A percentile compares a stretch with the other conserved stretches of the same genome.
phyloP scores from a whole-genome alignment of 805 yeast genomes.

The Candida vartiovaarae region DNA sequence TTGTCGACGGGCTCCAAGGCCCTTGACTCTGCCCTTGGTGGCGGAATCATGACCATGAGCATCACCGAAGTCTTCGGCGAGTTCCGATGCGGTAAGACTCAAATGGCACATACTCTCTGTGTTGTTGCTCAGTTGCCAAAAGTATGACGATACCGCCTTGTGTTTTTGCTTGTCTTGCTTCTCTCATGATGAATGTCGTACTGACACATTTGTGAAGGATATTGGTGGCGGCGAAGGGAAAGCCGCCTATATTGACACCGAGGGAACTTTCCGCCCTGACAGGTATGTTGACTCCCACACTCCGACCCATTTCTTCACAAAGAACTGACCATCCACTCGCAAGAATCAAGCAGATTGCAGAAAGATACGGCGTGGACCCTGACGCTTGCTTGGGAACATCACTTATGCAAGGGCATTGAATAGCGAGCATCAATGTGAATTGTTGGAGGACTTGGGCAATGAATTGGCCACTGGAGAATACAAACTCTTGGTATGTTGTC shows the following conservation, averaged over 20 bases:
- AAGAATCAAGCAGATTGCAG: conserved; percentile 56
- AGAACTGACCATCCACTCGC: background rate
- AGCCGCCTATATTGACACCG: conserved; percentile 73
- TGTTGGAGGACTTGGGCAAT: conserved; percentile 58
- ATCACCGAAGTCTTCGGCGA: conserved; percentile 79
- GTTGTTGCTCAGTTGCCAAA: conserved; percentile 70
- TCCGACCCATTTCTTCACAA: background rate
- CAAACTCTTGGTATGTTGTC: conserved; percentile 40
- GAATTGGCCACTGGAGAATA: conserved; percentile 64
- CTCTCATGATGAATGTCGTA: no score
- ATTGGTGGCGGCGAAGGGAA: conserved; percentile 80
- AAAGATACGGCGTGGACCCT: conserved; percentile 60
- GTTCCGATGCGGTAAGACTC: conserved; percentile 78
- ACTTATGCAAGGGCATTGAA: conserved; percentile 72
- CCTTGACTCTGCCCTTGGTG: conserved; percentile 62
- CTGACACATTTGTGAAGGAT: background rate
- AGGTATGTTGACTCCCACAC: conserved; percentile 1
- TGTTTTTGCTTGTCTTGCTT: no score
- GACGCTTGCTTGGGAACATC: conserved; percentile 61
- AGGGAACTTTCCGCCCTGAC: conserved; percentile 77
- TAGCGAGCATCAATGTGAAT: conserved; percentile 73
- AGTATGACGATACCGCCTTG: conserved; percentile 7
- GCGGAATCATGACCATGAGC: conserved; percentile 71
- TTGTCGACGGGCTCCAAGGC: conserved; percentile 69
- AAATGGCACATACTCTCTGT: conserved; percentile 70